Percentiles rank a stretch among this genome's conserved stretches.
phyloP scores from a whole-genome alignment of 345 rosid genomes.

The Lagerstroemia speciosa region DNA sequence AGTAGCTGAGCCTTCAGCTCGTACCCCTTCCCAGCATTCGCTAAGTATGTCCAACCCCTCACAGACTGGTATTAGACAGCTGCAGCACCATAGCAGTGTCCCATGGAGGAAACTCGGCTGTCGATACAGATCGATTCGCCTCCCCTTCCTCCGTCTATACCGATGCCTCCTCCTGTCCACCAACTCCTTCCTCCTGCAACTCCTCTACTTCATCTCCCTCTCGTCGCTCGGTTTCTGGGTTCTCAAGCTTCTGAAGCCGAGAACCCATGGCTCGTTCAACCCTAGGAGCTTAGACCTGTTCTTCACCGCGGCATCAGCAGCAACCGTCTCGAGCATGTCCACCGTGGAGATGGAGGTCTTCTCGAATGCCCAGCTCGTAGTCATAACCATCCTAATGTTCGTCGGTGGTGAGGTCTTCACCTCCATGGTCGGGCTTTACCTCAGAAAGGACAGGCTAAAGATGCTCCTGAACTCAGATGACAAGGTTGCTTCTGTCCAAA shows the following conservation, averaged over 20 bases:
- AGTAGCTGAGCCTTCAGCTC: neutral
- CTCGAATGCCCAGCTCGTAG: conserved; percentile 48
- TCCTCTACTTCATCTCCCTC: conserved; percentile 27
- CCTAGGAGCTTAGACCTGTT: conserved; percentile 43
- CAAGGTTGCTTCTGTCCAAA: neutral
- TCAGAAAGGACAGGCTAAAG: neutral
- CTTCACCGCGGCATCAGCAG: conserved; percentile 63
- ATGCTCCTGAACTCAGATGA: neutral
- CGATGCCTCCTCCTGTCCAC: conserved; percentile 6
- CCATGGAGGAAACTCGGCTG: neutral
- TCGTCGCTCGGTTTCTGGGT: conserved; percentile 30
- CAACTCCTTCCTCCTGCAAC: conserved; percentile 26
- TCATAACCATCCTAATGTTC: conserved; percentile 46
- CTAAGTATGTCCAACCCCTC: neutral
- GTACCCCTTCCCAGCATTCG: neutral
- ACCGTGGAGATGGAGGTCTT: conserved; percentile 73
- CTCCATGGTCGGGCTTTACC: conserved; percentile 21
- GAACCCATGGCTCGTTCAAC: conserved; percentile 15
- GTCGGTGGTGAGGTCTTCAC: conserved; percentile 56
- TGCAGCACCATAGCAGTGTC: neutral
- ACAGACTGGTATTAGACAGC: neutral
- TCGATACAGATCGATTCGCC: neutral
- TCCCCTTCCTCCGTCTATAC: conserved; percentile 5
- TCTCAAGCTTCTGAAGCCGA: conserved; percentile 20
- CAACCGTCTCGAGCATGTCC: conserved; percentile 64